Percentiles rank a stretch among this genome's conserved stretches.
Evolutionary conservation across 768 basidiomycete species (phyloP).

Genomic region (Mycena rebaudengoi): DNA sequence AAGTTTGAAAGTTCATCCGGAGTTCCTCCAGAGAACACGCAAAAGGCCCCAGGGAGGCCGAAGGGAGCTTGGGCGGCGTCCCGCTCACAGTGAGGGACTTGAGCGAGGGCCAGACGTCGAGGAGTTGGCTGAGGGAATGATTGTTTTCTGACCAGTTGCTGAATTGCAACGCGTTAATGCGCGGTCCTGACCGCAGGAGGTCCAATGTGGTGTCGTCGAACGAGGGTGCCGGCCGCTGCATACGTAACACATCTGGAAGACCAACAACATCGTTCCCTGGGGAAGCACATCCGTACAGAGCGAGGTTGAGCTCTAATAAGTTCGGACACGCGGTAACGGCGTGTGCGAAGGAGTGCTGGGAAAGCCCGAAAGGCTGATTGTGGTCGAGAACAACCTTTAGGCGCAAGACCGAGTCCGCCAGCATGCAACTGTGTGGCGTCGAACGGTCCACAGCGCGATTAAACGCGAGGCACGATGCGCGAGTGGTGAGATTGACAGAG

Average conservation of each 20-base stretch:
- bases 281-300: slow-evolving; percentile 65
- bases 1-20: slow-evolving; percentile 71
- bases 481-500: slow-evolving; percentile 61
- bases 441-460: slow-evolving; percentile 55
- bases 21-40: slow-evolving; percentile 60
- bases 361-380: slow-evolving; percentile 69
- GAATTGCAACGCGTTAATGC: slow-evolving; percentile 63
- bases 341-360: slow-evolving; percentile 63
- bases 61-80: slow-evolving; percentile 59
- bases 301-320: slow-evolving; percentile 61
- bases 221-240: slow-evolving; percentile 59
- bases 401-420: slow-evolving; percentile 61
- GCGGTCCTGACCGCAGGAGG: slow-evolving; percentile 62
- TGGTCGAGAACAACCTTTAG: slow-evolving; percentile 69
- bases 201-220: slow-evolving; percentile 62
- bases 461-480: slow-evolving; percentile 64
- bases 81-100: slow-evolving; percentile 66
- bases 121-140: slow-evolving; percentile 64
- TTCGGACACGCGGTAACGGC: slow-evolving; percentile 69
- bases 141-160: slow-evolving; percentile 78
- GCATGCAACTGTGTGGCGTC: slow-evolving; percentile 55
- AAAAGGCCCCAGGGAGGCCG: slow-evolving; percentile 52
- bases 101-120: slow-evolving; percentile 69
- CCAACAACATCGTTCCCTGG: slow-evolving; percentile 62
- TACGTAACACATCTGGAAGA: slow-evolving; percentile 53